Evolutionary conservation across 2,329 filamentous ascomycete species (phyloP).

Genomic region (Alternaria metachromatica): DNA sequence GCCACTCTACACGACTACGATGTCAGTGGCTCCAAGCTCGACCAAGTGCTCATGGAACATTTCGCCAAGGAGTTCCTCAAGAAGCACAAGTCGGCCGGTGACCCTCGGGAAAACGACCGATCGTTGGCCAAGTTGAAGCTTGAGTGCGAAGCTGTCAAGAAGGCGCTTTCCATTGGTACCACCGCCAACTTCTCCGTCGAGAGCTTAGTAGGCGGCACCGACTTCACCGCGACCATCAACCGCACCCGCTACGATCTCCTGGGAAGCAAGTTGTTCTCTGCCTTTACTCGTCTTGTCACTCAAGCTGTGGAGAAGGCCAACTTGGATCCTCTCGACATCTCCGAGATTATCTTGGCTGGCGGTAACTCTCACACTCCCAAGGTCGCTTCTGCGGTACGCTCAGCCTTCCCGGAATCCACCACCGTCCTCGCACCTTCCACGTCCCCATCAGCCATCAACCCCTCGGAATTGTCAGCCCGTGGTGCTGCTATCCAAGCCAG

Average conservation of each 20-base stretch:
- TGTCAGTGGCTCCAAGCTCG: constrained; percentile 82
- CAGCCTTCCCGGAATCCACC: constrained; percentile 82
- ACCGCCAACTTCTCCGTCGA: constrained; percentile 94
- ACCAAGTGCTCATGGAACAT: constrained; percentile 91
- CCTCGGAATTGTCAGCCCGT: constrained; percentile 84
- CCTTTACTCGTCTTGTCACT: constrained; percentile 85
- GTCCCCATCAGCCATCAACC: constrained; percentile 80
- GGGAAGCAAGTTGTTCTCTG: constrained; percentile 82
- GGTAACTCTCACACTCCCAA: constrained; percentile 93
- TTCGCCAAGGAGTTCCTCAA: constrained; percentile 99
- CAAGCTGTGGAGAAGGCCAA: constrained; percentile 89
- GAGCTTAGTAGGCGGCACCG: constrained; percentile 84
- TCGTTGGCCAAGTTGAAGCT: constrained; percentile 90
- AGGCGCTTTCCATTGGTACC: constrained; percentile 84
- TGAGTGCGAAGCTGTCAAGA: constrained; percentile 90
- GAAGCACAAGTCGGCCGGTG: constrained; percentile 77
- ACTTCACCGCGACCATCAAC: constrained; percentile 93
- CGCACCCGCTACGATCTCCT: constrained; percentile 90
- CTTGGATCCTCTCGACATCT: constrained; percentile 88
- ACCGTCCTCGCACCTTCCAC: constrained; percentile 84
- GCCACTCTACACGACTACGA: constrained; percentile 97
- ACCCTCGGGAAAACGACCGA: constrained; percentile 81
- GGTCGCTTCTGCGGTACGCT: constrained; percentile 80
- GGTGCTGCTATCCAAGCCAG: constrained; percentile 96
- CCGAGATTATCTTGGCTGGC: constrained; percentile 92